Evolutionary conservation across 306 rosid species (phyloP).

Genomic region (Quercus glauca): DNA sequence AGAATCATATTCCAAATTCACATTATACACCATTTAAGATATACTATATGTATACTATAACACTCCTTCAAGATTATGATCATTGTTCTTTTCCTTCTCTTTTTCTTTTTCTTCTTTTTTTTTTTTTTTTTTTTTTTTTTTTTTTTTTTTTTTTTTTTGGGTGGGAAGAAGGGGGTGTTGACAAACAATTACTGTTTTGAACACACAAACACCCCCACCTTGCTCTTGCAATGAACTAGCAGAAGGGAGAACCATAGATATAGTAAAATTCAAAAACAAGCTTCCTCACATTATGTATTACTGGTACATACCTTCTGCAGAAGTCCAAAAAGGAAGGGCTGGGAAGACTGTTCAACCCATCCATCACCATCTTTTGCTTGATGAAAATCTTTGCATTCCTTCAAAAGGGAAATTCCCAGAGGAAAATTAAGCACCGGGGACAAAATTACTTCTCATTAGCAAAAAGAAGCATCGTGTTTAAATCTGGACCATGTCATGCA

Average conservation of each 20-base stretch:
- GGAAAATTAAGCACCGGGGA: slow-evolving; percentile 21
- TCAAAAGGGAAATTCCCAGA: slow-evolving; percentile 28
- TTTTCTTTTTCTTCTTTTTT: too few species aligned
- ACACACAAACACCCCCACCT: too few species aligned
- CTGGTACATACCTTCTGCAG: slow-evolving; percentile 76
- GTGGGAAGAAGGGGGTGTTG: not conserved
- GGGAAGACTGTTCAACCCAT: slow-evolving; percentile 97
- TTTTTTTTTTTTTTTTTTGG: not conserved
- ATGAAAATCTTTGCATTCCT: slow-evolving; percentile 97
- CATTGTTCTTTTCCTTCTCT: not conserved
- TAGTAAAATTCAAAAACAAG: not conserved
- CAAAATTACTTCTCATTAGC: slow-evolving; percentile 3
- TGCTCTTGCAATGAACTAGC: too few species aligned
- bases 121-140: too few species aligned
- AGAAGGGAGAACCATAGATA: not conserved
- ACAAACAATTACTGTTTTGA: not conserved
- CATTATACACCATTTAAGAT: not conserved
- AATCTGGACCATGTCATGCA: slow-evolving; percentile 11
- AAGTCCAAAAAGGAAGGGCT: slow-evolving; percentile 83
- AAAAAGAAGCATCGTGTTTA: slow-evolving; percentile 11
- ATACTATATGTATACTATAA: not conserved
- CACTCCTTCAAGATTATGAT: not conserved
- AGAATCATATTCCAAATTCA: not conserved
- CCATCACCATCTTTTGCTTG: slow-evolving; percentile 99
- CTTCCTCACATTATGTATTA: not conserved